Evolutionary conservation across 768 basidiomycete species (phyloP), one percentile per base, ranked within the genome.

Genomic region (Suillus fuscotomentosus): DNA sequence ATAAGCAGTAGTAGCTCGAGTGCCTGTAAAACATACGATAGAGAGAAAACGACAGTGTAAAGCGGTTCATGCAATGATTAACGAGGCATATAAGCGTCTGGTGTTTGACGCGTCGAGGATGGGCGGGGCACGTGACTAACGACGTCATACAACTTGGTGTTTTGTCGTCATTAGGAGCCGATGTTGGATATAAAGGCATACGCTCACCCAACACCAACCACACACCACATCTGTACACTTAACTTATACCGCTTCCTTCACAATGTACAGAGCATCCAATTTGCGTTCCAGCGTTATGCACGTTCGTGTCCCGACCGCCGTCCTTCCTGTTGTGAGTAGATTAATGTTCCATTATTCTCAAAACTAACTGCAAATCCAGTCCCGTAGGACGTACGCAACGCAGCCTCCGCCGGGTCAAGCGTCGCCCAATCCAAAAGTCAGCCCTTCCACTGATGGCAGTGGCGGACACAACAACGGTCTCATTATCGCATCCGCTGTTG

Each of bases 401-500:
- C 61, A 69, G 3, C 63, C 72, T 8, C 60, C 60, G 17, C 57
- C 67, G 36, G 60, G 60, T 6, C 63, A 60, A 27, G 31, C 60
- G 17, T 38, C 53, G 8, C 41, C 60, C n/a, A 56, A 65, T 31
- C 22, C 64, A 65, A 60, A 69, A 55, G 7, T 60, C 10, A 65
- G 50, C 48, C 69, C 0, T 31, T 51, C 10, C 9, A 60, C 5
- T 22, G 60, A 22, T 61, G 61, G 51, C 59, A 68, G 31, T 31
- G 31, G 70, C 27, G 67, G 71, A 36, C 20, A 39, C 60, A 72
- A 62, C 66, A 76, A 72, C 60, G 69, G 69, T 20, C 45, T 75
- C 50, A 71, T 79, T 60, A 38, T 72, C 45, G 70, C 78, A 48
- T 69, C 76, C 20, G 74, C 75, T 14, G 64, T 71, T 41, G 78